Percentiles rank a stretch among this genome's conserved stretches.
Conservation (phyloP, 768 basidiomycete genomes). For the Tulasnella calospora region DNA sequence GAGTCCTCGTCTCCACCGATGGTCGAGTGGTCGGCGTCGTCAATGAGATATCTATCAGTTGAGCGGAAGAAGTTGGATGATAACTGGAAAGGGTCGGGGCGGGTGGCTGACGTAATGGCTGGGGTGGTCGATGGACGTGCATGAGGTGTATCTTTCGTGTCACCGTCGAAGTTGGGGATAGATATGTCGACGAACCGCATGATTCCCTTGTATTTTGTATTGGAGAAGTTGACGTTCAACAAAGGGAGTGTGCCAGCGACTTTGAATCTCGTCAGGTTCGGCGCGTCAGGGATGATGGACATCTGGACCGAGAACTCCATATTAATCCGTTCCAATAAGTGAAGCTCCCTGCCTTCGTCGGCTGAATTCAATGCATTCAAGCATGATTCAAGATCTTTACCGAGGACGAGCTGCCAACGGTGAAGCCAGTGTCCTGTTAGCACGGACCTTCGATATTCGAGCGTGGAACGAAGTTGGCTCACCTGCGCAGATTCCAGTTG, state of each 20-base stretch:
- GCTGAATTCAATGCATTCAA: slow-evolving; percentile 66
- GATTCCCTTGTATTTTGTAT: slow-evolving; percentile 82
- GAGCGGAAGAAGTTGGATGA: slow-evolving; percentile 52
- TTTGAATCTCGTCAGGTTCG: slow-evolving; percentile 83
- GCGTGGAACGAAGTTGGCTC: slow-evolving; percentile 24
- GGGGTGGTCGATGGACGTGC: slow-evolving; percentile 15
- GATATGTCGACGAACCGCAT: slow-evolving; percentile 90
- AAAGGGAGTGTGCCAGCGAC: slow-evolving; percentile 82
- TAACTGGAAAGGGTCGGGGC: slow-evolving; percentile 28
- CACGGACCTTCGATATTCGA: background rate
- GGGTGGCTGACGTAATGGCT: background rate
- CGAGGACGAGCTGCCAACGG: slow-evolving; percentile 71
- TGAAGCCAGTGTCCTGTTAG: slow-evolving; percentile 19
- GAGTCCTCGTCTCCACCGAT: slow-evolving; percentile 26
- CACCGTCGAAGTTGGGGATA: slow-evolving; percentile 71
- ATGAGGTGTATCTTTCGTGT: slow-evolving; percentile 30
- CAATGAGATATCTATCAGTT: slow-evolving; percentile 64
- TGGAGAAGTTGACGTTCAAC: slow-evolving; percentile 84
- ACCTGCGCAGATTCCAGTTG: slow-evolving; percentile 89
- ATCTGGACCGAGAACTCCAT: slow-evolving; percentile 85
- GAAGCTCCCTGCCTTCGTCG: slow-evolving; percentile 50
- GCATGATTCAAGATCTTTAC: slow-evolving; percentile 75
- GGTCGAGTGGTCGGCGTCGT: slow-evolving; percentile 40
- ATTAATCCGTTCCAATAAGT: slow-evolving; percentile 87
- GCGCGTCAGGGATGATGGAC: slow-evolving; percentile 81